Evolutionary conservation across 305 asterid genomes (phyloP), one percentile per base, ranked within the genome.

Genomic region (Fraxinus floribunda): DNA sequence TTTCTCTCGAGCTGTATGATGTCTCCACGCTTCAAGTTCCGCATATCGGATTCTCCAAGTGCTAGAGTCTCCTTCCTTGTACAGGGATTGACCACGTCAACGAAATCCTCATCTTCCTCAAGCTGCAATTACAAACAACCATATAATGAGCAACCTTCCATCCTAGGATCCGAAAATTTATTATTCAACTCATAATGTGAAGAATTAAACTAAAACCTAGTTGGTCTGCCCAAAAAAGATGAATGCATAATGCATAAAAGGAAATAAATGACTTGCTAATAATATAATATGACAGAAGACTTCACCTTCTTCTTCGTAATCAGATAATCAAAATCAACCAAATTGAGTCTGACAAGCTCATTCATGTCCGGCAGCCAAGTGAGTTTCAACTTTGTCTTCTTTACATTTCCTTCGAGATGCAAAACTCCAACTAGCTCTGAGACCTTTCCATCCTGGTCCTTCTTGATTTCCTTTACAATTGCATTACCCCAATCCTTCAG

Each of bases 401-500:
- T 95, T 16, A 95, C 95, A 79, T 92, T 89, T 74, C 99, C 99
- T 86, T 93, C 95, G 5, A 95, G 98, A 87, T 95, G 91, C 87
- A 95, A 88, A 66, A 90, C 94, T 75, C 98, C 99, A 16, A 77
- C 86, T 64, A 95, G 87, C 86, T 90, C 90, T 8, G 95, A 89
- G 41, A 94, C 86, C 78, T 80, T 73, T 29, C 98, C 98, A 24
- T 88, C 89, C 81, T 90, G 88, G 26, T 95, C 97, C 86, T 94
- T 94, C 86, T 89, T 89, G 78, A 95, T 89, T 78, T 93, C 94
- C 83, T 92, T 93, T 62, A 95, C 92, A 15, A 95, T 89, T 10
- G 98, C 96, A 84, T 95, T 94, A 8, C 99, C 99, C 98, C 98
- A 95, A 84, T 94, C 99, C 92, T 93, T 95, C 75, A 95, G 78